Percentiles rank a stretch among this genome's conserved stretches.
Conservation (phyloP, 176 grass and related monocot genomes). For the Hsuehochloa calcarea region DNA sequence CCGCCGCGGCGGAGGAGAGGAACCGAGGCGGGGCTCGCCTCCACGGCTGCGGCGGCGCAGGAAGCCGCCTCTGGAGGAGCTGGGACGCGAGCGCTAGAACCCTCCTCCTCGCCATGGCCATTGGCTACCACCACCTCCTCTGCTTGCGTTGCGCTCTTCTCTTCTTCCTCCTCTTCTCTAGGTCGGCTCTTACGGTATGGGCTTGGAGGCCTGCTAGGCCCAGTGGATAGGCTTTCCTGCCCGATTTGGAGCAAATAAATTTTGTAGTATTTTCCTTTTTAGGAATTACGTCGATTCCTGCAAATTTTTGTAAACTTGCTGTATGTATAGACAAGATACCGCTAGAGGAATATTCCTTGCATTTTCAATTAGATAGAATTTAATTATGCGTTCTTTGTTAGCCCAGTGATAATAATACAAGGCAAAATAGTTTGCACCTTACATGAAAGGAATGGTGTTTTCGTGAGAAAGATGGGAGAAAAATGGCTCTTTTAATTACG, state of each 20-base stretch:
- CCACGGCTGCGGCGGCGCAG: neutral
- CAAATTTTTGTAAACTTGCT: no score
- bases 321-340: no score
- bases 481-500: no score
- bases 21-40: neutral
- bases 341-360: no score
- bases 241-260: neutral
- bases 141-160: constrained; percentile 3
- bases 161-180: constrained; percentile 1
- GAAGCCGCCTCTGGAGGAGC: constrained; percentile 16
- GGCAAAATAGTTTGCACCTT: no score
- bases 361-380: no score
- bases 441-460: no score
- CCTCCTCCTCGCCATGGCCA: constrained; percentile 68
- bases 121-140: neutral
- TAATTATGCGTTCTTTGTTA: no score
- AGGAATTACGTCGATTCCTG: no score
- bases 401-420: no score
- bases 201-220: neutral
- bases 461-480: no score
- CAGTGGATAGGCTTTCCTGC: neutral
- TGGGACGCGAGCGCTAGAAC: constrained; percentile 37
- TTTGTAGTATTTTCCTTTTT: no score
- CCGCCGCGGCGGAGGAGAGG: constrained; percentile 1
- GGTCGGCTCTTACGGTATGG: constrained; percentile 17